Evolutionary conservation across 1,284 basidiomycete species (phyloP).

Genomic region (Pisolithus thermaeus): DNA sequence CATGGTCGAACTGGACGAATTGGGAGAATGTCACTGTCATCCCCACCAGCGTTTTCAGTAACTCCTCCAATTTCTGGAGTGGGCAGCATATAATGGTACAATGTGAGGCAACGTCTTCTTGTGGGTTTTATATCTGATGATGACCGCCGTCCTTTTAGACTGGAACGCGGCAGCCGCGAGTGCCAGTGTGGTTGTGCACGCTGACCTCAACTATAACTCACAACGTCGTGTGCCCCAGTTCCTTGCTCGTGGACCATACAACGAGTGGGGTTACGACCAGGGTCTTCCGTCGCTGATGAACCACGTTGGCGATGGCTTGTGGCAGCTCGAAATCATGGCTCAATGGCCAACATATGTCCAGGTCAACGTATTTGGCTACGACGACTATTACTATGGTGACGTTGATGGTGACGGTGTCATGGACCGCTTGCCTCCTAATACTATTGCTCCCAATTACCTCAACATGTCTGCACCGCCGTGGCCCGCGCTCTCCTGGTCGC

Average conservation of each 20-base stretch:
- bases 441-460: conserved; percentile 77
- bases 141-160: conserved; percentile 39
- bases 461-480: conserved; percentile 83
- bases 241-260: conserved; percentile 82
- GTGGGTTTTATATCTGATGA: conserved; percentile 1
- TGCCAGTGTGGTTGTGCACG: conserved; percentile 66
- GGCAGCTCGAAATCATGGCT: conserved; percentile 82
- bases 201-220: conserved; percentile 58
- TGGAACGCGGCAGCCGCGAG: conserved; percentile 67
- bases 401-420: conserved; percentile 80
- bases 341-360: conserved; percentile 85
- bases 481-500: conserved; percentile 80
- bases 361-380: conserved; percentile 83
- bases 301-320: conserved; percentile 55
- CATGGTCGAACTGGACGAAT: conserved; percentile 72
- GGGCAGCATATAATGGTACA: conserved; percentile 85
- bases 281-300: conserved; percentile 68
- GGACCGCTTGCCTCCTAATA: conserved; percentile 86
- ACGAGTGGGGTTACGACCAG: conserved; percentile 84
- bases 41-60: conserved; percentile 49
- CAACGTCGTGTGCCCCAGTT: conserved; percentile 80
- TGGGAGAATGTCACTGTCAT: conserved; percentile 75
- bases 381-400: conserved; percentile 89
- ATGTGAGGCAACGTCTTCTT: conserved; percentile 44
- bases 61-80: conserved; percentile 64